Percentiles rank a stretch among this genome's conserved stretches.
phyloP scores from a whole-genome alignment of 176 grass and related monocot species.

The Elymus sibiricus region DNA sequence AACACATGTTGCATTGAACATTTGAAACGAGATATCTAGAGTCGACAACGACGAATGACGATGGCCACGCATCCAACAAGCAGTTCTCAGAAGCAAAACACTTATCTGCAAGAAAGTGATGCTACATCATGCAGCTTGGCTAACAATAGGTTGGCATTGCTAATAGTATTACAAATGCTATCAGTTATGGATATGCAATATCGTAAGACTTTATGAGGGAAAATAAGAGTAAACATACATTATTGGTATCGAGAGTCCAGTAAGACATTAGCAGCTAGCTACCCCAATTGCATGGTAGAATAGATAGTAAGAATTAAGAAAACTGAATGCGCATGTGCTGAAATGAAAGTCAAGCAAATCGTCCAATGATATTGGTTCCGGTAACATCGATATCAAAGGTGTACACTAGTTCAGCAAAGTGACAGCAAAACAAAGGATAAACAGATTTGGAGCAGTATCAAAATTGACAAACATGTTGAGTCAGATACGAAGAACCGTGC shows the following conservation, averaged over 20 bases:
- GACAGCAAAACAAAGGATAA: neutral
- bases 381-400: neutral
- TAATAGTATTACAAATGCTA: neutral
- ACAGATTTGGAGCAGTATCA: neutral
- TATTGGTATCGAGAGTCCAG: neutral
- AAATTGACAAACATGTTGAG: neutral
- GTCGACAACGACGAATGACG: neutral
- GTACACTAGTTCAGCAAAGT: neutral
- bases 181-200: neutral
- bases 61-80: neutral
- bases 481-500: neutral
- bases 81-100: neutral
- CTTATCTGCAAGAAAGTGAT: neutral
- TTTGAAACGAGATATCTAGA: neutral
- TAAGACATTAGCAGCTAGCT: neutral
- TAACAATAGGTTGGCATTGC: neutral
- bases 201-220: neutral
- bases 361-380: neutral
- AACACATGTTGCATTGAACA: slow-evolving; percentile 14
- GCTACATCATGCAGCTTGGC: neutral
- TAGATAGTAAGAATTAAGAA: neutral
- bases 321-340: slow-evolving; percentile 18
- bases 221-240: neutral
- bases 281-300: neutral
- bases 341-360: slow-evolving; percentile 22